A percentile compares a stretch with the other conserved stretches of the same genome.
phyloP scores from a whole-genome alignment of 139 green algal genomes.

The Astrephomene gubernaculifera region DNA sequence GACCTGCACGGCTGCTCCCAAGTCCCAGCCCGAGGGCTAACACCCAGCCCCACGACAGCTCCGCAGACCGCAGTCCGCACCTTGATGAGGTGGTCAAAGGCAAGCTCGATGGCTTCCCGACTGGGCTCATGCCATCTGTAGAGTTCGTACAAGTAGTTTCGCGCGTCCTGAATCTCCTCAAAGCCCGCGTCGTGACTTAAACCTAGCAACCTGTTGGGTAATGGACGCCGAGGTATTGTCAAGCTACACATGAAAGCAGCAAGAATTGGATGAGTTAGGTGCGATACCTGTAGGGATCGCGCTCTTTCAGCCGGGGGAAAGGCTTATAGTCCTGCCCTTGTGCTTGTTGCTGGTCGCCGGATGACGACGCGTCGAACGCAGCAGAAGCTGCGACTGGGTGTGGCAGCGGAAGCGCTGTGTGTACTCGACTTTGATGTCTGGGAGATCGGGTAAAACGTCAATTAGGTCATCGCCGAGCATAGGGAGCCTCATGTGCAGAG shows the following conservation, averaged over 20 bases:
- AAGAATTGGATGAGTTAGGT: too few species aligned
- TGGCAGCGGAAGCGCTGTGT: constrained; percentile 14
- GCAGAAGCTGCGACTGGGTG: constrained; percentile 10
- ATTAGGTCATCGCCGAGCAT: not conserved
- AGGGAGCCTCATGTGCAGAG: not conserved
- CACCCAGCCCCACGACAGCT: not conserved
- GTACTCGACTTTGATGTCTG: not conserved
- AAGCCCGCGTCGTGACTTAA: constrained; percentile 76
- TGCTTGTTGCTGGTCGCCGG: not conserved
- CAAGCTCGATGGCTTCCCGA: constrained; percentile 87
- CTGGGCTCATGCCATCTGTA: constrained; percentile 84
- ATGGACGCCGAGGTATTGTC: too few species aligned
- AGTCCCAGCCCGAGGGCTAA: too few species aligned
- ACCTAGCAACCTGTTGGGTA: constrained; percentile 73
- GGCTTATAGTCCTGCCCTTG: constrained; percentile 54
- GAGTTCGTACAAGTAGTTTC: constrained; percentile 83
- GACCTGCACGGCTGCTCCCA: too few species aligned
- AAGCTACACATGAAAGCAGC: too few species aligned
- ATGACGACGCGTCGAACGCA: constrained; percentile 29
- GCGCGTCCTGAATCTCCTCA: constrained; percentile 87
- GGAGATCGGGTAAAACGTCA: not conserved
- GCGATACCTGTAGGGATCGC: constrained; percentile 80
- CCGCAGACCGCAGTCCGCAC: constrained; percentile 15
- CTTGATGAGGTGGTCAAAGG: constrained; percentile 83
- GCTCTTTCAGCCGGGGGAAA: constrained; percentile 78